phyloP scores from a whole-genome alignment of 1,284 basidiomycete species.

The Abortiporus biennis region DNA sequence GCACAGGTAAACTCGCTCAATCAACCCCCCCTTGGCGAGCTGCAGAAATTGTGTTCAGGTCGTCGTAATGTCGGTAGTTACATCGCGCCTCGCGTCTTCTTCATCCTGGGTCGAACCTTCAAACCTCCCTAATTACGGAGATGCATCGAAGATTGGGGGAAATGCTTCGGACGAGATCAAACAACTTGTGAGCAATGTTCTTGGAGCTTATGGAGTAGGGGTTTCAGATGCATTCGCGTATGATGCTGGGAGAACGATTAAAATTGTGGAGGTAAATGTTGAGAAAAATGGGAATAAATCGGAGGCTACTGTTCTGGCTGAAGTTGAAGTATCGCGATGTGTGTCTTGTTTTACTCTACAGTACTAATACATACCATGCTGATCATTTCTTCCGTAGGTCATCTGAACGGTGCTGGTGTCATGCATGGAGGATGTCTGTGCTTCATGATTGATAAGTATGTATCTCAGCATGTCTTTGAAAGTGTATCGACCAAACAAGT shows the following conservation, averaged over 20 bases:
- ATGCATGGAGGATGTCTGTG: conserved; percentile 66
- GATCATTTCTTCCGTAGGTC: conserved; percentile 33
- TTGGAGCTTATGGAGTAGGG: conserved; percentile 61
- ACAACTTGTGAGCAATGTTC: conserved; percentile 58
- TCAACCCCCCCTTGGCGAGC: too few species aligned
- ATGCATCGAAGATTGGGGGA: conserved; percentile 49
- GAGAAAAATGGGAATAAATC: conserved; percentile 37
- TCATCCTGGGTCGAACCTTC: conserved; percentile 59
- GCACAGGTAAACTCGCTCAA: too few species aligned
- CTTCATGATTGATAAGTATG: conserved; percentile 67
- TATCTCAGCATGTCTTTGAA: too few species aligned
- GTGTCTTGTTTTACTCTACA: conserved; percentile 11
- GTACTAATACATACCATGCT: neutral
- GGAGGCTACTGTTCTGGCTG: conserved; percentile 54
- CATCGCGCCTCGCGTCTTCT: conserved; percentile 16
- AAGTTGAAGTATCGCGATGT: conserved; percentile 56
- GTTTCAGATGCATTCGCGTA: conserved; percentile 52
- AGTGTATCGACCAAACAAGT: neutral
- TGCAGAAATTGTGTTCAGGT: too few species aligned
- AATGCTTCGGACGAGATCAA: conserved; percentile 56
- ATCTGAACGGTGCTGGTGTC: conserved; percentile 70
- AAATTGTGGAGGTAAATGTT: conserved; percentile 52
- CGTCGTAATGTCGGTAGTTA: neutral
- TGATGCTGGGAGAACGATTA: conserved; percentile 49
- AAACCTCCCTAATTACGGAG: conserved; percentile 43